Evolutionary conservation across 768 basidiomycete genomes (phyloP).

Genomic region (Clavulina sp.): DNA sequence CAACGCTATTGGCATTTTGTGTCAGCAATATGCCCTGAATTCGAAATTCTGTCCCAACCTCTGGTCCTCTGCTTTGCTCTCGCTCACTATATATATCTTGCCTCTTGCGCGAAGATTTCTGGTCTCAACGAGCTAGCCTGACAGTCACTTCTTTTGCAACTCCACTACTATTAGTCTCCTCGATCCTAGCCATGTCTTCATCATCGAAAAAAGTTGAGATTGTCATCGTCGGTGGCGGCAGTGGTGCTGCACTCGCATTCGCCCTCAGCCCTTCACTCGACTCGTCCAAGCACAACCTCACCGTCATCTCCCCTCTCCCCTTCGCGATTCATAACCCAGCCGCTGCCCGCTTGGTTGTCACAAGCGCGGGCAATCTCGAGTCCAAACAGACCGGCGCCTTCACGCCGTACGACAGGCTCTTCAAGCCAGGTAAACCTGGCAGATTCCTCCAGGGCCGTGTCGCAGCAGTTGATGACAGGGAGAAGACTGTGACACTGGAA

Average conservation of each 20-base stretch:
- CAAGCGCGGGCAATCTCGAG: slow-evolving; percentile 27
- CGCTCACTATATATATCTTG: no score
- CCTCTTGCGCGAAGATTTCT: no score
- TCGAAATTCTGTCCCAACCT: no score
- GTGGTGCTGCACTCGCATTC: slow-evolving; percentile 25
- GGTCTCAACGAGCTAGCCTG: no score
- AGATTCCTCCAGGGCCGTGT: slow-evolving; percentile 21
- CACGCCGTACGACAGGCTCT: slow-evolving; percentile 28
- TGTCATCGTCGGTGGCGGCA: slow-evolving; percentile 41
- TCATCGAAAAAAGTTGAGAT: slow-evolving; percentile 21
- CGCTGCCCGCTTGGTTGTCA: slow-evolving; percentile 34
- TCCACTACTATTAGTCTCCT: no score
- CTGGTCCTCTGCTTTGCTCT: no score
- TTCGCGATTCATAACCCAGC: slow-evolving; percentile 36
- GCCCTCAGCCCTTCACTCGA: slow-evolving; percentile 35
- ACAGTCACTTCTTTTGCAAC: no score
- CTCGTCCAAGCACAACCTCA: slow-evolving; percentile 29
- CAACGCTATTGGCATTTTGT: no score
- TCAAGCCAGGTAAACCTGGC: slow-evolving; percentile 28
- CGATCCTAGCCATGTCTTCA: no score
- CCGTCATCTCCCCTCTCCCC: slow-evolving; percentile 36
- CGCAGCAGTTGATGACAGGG: slow-evolving; percentile 26
- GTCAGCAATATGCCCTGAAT: no score
- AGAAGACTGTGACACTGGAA: slow-evolving; percentile 10
- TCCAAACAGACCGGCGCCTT: slow-evolving; percentile 24